Evolutionary conservation across 202 grass and related monocot species (phyloP).

Genomic region (Digitaria exilis): DNA sequence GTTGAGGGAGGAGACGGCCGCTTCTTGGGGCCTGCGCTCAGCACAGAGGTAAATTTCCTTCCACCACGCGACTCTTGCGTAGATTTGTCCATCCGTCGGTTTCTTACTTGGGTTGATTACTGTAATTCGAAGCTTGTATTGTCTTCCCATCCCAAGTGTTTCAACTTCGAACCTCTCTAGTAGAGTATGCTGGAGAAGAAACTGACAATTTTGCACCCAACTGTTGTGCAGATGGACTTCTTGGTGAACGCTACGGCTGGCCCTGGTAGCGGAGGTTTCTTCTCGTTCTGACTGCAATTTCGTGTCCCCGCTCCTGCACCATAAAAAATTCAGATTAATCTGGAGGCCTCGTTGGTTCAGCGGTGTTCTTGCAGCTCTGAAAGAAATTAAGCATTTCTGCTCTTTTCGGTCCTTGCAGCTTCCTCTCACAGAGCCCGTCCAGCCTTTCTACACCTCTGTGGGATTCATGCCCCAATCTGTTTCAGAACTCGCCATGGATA

Average conservation of each 20-base stretch:
- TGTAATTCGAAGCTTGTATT: neutral
- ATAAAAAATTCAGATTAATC: neutral
- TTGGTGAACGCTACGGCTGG: neutral
- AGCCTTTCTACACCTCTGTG: neutral
- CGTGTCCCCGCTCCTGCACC: neutral
- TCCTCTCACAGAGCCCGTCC: neutral
- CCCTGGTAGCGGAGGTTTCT: constrained; percentile 18
- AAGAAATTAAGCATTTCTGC: neutral
- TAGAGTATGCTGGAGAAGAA: neutral
- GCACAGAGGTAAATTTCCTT: neutral
- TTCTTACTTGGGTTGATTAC: neutral
- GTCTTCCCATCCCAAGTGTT: neutral
- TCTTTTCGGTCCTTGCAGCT: neutral
- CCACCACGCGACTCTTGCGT: no score
- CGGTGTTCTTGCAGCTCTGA: neutral
- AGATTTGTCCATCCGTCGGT: neutral
- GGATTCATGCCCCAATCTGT: neutral
- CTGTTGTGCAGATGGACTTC: constrained; percentile 41
- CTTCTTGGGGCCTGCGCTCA: neutral
- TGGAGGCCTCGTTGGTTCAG: neutral
- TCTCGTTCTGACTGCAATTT: neutral
- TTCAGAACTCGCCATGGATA: constrained; percentile 33
- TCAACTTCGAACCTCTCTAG: neutral
- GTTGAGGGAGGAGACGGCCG: neutral
- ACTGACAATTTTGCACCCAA: neutral